Conservation (phyloP, 106 monocot genomes). For the Dioscorea dumetorum region DNA sequence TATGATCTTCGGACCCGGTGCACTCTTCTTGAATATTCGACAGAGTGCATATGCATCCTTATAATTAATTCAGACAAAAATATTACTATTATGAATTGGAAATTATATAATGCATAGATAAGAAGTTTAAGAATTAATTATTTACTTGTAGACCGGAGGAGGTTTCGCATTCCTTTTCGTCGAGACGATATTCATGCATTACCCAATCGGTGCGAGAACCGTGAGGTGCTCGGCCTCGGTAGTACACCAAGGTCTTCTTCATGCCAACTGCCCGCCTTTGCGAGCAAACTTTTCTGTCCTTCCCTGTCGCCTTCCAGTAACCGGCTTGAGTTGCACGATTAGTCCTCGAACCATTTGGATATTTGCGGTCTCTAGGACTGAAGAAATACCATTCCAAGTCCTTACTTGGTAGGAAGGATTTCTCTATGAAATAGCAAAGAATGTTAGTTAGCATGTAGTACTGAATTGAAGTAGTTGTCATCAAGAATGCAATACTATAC, state of each 20-base stretch:
- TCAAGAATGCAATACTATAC: background rate
- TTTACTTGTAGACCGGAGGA: slow-evolving; percentile 47
- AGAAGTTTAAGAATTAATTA: background rate
- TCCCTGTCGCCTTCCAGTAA: slow-evolving; percentile 72
- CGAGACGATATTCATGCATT: slow-evolving; percentile 73
- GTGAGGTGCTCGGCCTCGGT: slow-evolving; percentile 59
- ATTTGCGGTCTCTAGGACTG: slow-evolving; percentile 55
- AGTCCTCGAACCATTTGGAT: slow-evolving; percentile 60
- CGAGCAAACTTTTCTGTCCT: slow-evolving; percentile 37
- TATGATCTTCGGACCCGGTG: slow-evolving; percentile 72
- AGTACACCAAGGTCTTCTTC: slow-evolving; percentile 81
- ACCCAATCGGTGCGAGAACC: slow-evolving; percentile 61
- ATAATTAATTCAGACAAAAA: background rate
- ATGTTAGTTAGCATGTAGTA: background rate
- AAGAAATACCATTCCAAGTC: slow-evolving; percentile 82
- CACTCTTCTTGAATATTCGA: slow-evolving; percentile 77
- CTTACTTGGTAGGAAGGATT: slow-evolving; percentile 57
- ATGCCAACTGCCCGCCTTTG: slow-evolving; percentile 50
- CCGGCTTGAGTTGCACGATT: slow-evolving; percentile 58
- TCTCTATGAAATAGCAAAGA: slow-evolving; percentile 24
- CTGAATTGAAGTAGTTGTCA: too few relatives aligned
- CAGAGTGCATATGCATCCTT: slow-evolving; percentile 86
- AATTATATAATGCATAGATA: too few relatives aligned
- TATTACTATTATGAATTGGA: background rate
- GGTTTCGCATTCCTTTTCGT: slow-evolving; percentile 61